A percentile compares a stretch with the other conserved stretches of the same genome.
phyloP scores from a whole-genome alignment of 2,329 filamentous ascomycete species.

The Paraphaeosphaeria sporulosa region DNA sequence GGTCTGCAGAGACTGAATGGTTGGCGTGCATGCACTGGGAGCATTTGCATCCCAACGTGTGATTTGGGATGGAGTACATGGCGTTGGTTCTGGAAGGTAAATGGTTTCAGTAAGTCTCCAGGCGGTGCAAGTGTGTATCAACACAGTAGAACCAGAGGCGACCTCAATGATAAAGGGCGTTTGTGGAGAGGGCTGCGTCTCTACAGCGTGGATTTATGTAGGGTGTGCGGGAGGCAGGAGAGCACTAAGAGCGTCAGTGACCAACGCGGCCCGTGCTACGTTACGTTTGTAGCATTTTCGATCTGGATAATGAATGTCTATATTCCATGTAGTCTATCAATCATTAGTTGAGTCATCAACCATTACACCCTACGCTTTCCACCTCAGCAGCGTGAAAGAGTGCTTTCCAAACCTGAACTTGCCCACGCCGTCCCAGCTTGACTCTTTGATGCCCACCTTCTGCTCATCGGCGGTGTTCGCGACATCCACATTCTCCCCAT shows the following conservation, averaged over 20 bases:
- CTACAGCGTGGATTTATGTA: neutral
- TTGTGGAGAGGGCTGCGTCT: neutral
- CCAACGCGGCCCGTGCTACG: neutral
- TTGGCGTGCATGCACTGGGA: no score
- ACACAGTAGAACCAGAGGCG: neutral
- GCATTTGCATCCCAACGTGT: no score
- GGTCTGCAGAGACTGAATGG: no score
- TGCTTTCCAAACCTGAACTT: slow-evolving; percentile 72
- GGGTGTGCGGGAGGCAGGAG: neutral
- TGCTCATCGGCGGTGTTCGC: slow-evolving; percentile 70
- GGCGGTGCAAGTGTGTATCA: fast-evolving
- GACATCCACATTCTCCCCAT: slow-evolving; percentile 63
- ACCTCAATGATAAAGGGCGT: neutral
- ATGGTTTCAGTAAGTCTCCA: neutral
- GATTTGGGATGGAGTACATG: no score
- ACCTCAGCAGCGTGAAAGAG: slow-evolving; percentile 72
- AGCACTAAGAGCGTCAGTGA: neutral
- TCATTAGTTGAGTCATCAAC: neutral
- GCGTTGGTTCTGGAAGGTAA: neutral
- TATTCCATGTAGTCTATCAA: neutral
- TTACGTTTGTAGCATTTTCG: neutral
- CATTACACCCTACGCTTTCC: slow-evolving; percentile 46
- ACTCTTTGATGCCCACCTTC: slow-evolving; percentile 68
- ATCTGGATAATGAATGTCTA: neutral
- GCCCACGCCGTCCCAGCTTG: slow-evolving; percentile 69